phyloP scores from a whole-genome alignment of 352 stramenopile genomes.

The Elongisporangium senticosum region DNA sequence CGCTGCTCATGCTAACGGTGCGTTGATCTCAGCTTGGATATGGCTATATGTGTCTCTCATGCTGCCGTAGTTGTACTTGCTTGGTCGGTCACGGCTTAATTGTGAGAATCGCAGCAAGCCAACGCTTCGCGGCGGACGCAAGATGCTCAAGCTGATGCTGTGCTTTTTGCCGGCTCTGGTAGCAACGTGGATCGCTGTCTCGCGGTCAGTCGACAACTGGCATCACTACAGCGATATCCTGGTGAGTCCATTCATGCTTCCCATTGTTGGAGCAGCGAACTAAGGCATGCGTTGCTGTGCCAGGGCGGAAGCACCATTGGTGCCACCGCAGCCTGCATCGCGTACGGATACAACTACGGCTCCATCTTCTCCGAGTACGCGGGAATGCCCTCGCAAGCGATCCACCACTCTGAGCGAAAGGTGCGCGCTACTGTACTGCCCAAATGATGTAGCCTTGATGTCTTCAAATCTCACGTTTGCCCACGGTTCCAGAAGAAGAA shows the following conservation, averaged over 20 bases:
- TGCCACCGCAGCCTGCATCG: conserved; percentile 24
- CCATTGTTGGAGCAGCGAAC: not conserved
- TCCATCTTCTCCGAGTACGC: conserved; percentile 49
- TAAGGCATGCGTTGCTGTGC: not conserved
- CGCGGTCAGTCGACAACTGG: conserved; percentile 75
- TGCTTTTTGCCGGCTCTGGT: conserved; percentile 55
- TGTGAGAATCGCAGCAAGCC: conserved; percentile 40
- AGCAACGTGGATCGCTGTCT: conserved; percentile 61
- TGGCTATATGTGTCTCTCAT: conserved; percentile 1
- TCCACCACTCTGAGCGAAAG: not conserved
- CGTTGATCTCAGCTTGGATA: conserved; percentile 4
- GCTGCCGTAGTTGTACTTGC: conserved; percentile 46
- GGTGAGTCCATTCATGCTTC: conserved; percentile 2
- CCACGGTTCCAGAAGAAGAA: not conserved
- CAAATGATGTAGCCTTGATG: not conserved
- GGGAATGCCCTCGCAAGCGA: conserved; percentile 1
- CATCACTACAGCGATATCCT: conserved; percentile 76
- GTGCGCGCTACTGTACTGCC: not conserved
- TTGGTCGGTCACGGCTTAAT: conserved; percentile 61
- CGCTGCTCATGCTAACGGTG: conserved; percentile 66
- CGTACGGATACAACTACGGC: conserved; percentile 59
- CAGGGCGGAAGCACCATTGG: conserved; percentile 41
- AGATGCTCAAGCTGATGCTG: conserved; percentile 58
- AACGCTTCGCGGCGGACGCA: conserved; percentile 27
- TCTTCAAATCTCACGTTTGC: not conserved